phyloP scores from a whole-genome alignment of 768 basidiomycete species.

The Lactarius indigo region DNA sequence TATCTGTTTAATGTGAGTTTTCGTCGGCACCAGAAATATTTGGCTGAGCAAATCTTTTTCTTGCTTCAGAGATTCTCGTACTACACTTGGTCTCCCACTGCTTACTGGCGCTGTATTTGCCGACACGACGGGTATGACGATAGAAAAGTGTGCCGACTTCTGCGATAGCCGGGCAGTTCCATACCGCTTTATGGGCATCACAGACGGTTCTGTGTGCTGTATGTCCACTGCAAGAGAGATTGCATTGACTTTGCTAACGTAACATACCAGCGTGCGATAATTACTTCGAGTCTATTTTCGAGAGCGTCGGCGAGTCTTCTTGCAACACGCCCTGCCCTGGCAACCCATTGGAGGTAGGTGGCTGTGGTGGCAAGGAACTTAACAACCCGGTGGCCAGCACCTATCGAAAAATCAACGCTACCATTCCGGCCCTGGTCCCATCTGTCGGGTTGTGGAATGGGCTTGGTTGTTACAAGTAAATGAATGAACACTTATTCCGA shows the following conservation, averaged over 20 bases:
- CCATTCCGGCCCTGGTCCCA: constrained; percentile 46
- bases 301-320: constrained; percentile 34
- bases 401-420: constrained; percentile 56
- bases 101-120: constrained; percentile 46
- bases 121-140: constrained; percentile 54
- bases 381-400: constrained; percentile 38
- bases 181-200: constrained; percentile 66
- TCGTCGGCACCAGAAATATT: background rate
- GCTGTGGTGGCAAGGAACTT: constrained; percentile 39
- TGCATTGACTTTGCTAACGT: background rate
- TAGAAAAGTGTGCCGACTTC: constrained; percentile 44
- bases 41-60: background rate
- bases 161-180: constrained; percentile 37
- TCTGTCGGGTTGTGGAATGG: constrained; percentile 61
- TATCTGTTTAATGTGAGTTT: background rate
- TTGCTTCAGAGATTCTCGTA: background rate
- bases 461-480: constrained; percentile 71
- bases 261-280: constrained; percentile 1
- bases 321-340: constrained; percentile 63
- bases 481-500: background rate
- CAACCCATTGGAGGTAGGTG: constrained; percentile 52
- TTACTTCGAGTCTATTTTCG: constrained; percentile 43
- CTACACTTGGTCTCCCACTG: constrained; percentile 30
- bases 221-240: background rate
- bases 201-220: constrained; percentile 64